phyloP scores from a whole-genome alignment of 306 rosid genomes.

The Astragalus membranaceus region DNA sequence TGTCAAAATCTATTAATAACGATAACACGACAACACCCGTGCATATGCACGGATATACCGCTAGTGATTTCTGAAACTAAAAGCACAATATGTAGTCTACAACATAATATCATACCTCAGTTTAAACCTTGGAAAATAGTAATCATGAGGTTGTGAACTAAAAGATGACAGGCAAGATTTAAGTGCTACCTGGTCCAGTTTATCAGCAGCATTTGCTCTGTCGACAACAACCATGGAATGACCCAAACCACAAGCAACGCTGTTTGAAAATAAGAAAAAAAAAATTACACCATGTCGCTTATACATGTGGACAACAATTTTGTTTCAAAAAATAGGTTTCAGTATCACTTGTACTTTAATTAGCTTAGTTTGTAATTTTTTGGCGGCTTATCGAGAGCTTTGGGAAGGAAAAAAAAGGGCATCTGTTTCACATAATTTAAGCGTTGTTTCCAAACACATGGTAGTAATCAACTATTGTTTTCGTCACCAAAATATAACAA shows the following conservation, averaged over 20 bases:
- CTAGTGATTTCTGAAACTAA: neutral
- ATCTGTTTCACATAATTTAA: neutral
- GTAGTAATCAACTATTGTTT: neutral
- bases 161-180: neutral
- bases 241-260: conserved; percentile 88
- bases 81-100: neutral
- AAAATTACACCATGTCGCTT: neutral
- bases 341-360: neutral
- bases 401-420: neutral
- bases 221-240: conserved; percentile 92
- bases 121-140: neutral
- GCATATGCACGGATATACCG: too few relatives aligned
- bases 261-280: conserved; percentile 30
- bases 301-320: neutral
- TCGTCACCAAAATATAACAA: neutral
- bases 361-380: neutral
- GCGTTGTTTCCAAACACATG: neutral
- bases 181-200: conserved; percentile 74
- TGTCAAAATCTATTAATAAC: too few relatives aligned
- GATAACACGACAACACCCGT: too few relatives aligned
- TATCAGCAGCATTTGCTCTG: conserved; percentile 61
- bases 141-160: neutral
- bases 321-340: neutral
- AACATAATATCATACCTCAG: neutral
- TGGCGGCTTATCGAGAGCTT: neutral